Evolutionary conservation across 1,284 basidiomycete genomes (phyloP).

Genomic region (Sporisorium sorghi): DNA sequence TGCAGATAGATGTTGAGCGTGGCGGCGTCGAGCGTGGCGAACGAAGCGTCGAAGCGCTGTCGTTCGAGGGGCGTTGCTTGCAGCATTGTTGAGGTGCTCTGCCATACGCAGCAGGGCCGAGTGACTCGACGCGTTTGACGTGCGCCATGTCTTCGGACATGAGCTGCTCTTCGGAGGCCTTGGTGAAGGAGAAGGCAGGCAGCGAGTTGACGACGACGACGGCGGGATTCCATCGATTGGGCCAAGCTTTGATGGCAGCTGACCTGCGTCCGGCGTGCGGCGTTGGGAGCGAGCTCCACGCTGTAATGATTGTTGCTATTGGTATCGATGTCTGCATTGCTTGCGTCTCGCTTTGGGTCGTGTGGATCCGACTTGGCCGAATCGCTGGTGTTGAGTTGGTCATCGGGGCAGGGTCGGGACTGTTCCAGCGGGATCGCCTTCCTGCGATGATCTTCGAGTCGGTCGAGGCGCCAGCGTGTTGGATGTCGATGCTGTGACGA

Average conservation of each 20-base stretch:
- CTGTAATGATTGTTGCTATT: not conserved
- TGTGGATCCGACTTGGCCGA: slow-evolving; percentile 9
- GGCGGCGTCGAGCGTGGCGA: slow-evolving; percentile 22
- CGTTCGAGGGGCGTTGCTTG: slow-evolving; percentile 12
- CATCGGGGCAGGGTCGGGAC: slow-evolving; percentile 19
- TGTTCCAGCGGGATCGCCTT: slow-evolving; percentile 28
- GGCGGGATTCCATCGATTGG: slow-evolving; percentile 26
- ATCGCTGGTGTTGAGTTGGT: slow-evolving; percentile 6
- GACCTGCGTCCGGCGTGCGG: not conserved
- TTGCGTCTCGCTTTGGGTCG: not conserved
- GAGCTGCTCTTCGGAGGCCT: slow-evolving; percentile 26
- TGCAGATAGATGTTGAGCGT: slow-evolving; percentile 34
- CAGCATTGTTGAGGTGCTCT: slow-evolving; percentile 15
- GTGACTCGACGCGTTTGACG: slow-evolving; percentile 14
- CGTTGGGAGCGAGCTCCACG: not conserved
- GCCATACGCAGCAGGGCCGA: slow-evolving; percentile 19
- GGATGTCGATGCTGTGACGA: not conserved
- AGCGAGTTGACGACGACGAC: slow-evolving; percentile 17
- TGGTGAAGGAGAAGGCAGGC: slow-evolving; percentile 15
- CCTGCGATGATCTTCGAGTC: slow-evolving; percentile 1
- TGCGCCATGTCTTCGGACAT: slow-evolving; percentile 30
- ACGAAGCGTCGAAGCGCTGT: slow-evolving; percentile 14
- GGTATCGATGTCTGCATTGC: not conserved
- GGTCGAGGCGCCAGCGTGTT: not conserved
- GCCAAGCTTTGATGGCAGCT: slow-evolving; percentile 19